Evolutionary conservation across 148 eudicot genomes (phyloP).

Genomic region (Pharnaceum exiguum): DNA sequence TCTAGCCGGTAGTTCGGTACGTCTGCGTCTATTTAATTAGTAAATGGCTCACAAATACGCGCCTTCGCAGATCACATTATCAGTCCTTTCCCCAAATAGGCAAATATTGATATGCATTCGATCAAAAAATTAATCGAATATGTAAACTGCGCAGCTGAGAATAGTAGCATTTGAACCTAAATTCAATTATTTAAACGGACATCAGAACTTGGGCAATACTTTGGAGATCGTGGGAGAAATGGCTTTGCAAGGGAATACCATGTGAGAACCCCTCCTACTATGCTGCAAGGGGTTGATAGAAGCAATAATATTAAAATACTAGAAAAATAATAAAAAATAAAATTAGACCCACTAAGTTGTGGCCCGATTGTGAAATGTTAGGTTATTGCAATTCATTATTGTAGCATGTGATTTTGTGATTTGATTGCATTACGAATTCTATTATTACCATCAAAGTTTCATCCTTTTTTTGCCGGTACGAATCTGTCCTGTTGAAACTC

Average conservation of each 20-base stretch:
- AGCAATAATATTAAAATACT: not conserved
- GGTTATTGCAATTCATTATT: constrained; percentile 15
- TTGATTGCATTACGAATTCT: constrained; percentile 16
- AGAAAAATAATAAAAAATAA: not conserved
- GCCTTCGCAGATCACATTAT: too few species aligned
- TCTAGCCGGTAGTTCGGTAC: too few species aligned
- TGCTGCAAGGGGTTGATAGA: constrained; percentile 13
- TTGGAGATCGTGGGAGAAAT: constrained; percentile 26
- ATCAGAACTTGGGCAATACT: constrained; percentile 11
- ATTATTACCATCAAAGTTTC: not conserved
- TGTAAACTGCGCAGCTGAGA: too few species aligned
- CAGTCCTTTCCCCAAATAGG: too few species aligned
- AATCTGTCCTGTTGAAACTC: constrained; percentile 19
- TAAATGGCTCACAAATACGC: too few species aligned
- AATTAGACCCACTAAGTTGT: constrained; percentile 9
- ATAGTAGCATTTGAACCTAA: too few species aligned
- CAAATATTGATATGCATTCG: too few species aligned
- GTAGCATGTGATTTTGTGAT: constrained; percentile 35
- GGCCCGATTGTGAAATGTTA: constrained; percentile 6
- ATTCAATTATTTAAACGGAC: not conserved
- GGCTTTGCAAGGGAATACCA: constrained; percentile 20
- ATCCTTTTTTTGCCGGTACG: constrained; percentile 17
- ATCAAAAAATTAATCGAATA: too few species aligned
- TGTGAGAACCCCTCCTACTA: constrained; percentile 21
- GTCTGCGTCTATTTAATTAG: too few species aligned